phyloP scores from a whole-genome alignment of 2,329 filamentous ascomycete genomes.

The Bipolaris oryzae region DNA sequence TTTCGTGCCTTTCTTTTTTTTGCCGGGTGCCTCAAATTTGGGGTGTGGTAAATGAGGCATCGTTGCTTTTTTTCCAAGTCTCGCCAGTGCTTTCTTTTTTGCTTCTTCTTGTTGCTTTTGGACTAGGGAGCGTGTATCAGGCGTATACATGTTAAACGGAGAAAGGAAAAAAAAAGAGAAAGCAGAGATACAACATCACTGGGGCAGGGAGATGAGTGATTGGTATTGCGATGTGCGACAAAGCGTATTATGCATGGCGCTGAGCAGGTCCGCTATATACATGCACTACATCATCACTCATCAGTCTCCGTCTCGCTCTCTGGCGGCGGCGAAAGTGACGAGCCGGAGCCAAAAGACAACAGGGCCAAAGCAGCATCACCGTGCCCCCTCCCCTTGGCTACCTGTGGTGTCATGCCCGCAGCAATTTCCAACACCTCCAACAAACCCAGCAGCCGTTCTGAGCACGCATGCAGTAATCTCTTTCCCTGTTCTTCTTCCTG shows the following conservation, averaged over 20 bases:
- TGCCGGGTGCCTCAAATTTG: too few species aligned
- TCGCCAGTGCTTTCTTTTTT: too few species aligned
- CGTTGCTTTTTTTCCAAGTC: too few species aligned
- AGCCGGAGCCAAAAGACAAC: conserved; percentile 29
- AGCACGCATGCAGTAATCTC: conserved; percentile 42
- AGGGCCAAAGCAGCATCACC: conserved; percentile 4
- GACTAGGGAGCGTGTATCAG: too few species aligned
- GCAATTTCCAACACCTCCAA: conserved; percentile 42
- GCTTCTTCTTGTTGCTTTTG: too few species aligned
- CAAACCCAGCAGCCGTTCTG: conserved; percentile 42
- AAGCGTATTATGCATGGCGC: too few species aligned
- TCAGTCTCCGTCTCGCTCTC: conserved; percentile 27
- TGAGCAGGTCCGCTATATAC: neutral
- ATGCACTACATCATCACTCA: neutral
- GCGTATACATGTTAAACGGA: too few species aligned
- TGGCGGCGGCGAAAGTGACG: conserved; percentile 33
- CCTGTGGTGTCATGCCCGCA: conserved; percentile 17
- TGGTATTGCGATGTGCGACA: too few species aligned
- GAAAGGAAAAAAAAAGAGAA: too few species aligned
- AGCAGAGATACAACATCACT: too few species aligned
- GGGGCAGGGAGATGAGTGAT: too few species aligned
- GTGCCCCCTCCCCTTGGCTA: conserved; percentile 5
- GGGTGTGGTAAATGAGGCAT: too few species aligned
- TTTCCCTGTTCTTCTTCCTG: conserved; percentile 47
- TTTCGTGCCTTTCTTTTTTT: conserved; percentile 1